Conservation (phyloP, 139 green algal species). For the Chlamydomonas sphaeroides region DNA sequence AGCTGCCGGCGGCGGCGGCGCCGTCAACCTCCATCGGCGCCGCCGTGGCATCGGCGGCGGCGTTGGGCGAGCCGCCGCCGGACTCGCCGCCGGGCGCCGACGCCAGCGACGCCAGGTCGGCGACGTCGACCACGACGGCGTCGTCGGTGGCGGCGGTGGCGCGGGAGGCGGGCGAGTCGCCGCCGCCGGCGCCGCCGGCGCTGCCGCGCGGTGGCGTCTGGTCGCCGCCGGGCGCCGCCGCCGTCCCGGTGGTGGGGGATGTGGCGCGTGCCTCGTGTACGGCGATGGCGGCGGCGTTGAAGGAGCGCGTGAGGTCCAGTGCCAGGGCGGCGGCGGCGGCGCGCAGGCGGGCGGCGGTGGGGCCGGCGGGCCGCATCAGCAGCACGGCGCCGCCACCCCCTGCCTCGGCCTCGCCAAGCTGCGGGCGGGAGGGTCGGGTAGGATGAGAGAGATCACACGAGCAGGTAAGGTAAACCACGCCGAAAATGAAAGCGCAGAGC, state of each 20-base stretch:
- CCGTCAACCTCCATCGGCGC: background rate
- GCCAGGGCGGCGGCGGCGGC: conserved; percentile 17
- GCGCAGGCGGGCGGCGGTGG: background rate
- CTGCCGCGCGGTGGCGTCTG: background rate
- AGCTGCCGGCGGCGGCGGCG: background rate
- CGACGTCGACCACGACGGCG: conserved; percentile 48
- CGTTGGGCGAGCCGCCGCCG: background rate
- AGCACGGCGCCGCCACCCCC: background rate
- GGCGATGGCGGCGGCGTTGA: conserved; percentile 3
- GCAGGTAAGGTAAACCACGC: too few species aligned
- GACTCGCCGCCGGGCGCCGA: too few species aligned
- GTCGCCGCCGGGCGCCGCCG: background rate
- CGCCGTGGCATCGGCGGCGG: background rate
- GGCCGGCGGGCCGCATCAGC: background rate
- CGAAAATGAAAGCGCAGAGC: too few species aligned
- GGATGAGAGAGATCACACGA: background rate
- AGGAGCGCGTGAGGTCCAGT: background rate
- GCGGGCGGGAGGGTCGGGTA: too few species aligned
- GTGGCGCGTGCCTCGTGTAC: conserved; percentile 23
- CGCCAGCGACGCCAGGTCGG: background rate
- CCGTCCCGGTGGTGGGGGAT: conserved; percentile 25
- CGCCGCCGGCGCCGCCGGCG: background rate
- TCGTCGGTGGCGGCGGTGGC: conserved; percentile 42
- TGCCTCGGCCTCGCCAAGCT: background rate
- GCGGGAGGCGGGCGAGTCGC: too few species aligned